Evolutionary conservation across 306 rosid species (phyloP).

Genomic region (Corylus heterophylla): DNA sequence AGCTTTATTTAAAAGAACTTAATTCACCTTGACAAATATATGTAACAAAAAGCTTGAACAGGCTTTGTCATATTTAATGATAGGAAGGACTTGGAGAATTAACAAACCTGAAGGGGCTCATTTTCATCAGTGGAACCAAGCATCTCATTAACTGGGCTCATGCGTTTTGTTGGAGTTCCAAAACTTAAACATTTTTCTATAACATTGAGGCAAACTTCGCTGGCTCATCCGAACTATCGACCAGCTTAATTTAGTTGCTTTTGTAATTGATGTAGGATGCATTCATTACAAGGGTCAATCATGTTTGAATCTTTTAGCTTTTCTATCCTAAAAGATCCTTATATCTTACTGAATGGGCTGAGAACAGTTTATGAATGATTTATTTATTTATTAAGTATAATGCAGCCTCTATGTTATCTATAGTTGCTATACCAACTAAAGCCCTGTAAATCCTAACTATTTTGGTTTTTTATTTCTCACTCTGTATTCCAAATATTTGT

Average conservation of each 20-base stretch:
- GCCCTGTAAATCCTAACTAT: too few relatives aligned
- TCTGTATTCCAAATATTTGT: too few relatives aligned
- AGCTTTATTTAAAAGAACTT: not conserved
- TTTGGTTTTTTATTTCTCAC: too few relatives aligned
- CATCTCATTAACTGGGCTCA: slow-evolving; percentile 80
- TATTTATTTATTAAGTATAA: too few relatives aligned
- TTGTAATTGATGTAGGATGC: too few relatives aligned
- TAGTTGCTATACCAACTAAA: too few relatives aligned
- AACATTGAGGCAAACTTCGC: slow-evolving; percentile 98
- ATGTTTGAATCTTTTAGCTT: too few relatives aligned
- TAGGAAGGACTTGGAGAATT: not conserved
- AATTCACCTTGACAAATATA: not conserved
- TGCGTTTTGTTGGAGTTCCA: slow-evolving; percentile 82
- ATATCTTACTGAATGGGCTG: too few relatives aligned
- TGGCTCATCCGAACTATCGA: slow-evolving; percentile 91
- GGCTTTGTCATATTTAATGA: not conserved
- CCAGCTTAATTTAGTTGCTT: slow-evolving; percentile 85
- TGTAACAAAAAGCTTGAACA: not conserved
- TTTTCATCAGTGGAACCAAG: slow-evolving; percentile 96
- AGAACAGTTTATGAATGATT: too few relatives aligned
- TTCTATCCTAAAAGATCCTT: too few relatives aligned
- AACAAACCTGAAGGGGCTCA: slow-evolving; percentile 93
- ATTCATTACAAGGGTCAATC: too few relatives aligned
- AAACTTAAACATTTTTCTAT: slow-evolving; percentile 86
- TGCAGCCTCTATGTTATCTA: too few relatives aligned